These are phyloP conservation scores for Carallia pectinifolia DNA, from an alignment of 345 rosid genomes.

Conservation along the genomic window DNA sequence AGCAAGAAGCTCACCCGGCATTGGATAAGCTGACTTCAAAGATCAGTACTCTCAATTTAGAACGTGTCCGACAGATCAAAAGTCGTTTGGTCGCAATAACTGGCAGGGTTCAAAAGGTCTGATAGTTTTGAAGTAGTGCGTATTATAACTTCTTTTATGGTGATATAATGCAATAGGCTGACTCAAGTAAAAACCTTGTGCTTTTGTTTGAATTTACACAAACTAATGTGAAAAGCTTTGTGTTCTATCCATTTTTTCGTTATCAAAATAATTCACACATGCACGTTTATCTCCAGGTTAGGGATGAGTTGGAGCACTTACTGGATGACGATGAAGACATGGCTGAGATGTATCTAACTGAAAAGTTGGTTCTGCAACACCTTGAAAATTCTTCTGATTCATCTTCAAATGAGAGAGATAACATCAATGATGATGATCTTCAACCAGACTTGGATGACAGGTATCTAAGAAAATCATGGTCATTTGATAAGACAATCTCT, in stretches of 20 bases:
- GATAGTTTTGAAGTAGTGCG: neutral
- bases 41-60: constrained; percentile 70
- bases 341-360: constrained; percentile 98
- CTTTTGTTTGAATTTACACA: neutral
- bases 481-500: neutral
- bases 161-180: neutral
- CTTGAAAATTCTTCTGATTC: constrained; percentile 62
- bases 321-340: constrained; percentile 96
- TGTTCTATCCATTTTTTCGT: neutral
- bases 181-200: neutral
- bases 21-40: constrained; percentile 70
- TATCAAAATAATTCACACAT: neutral
- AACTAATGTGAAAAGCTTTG: neutral
- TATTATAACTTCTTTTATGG: neutral
- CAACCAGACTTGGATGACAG: constrained; percentile 55
- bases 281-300: constrained; percentile 46
- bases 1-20: constrained; percentile 69
- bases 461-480: constrained; percentile 25
- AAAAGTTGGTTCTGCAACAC: constrained; percentile 55
- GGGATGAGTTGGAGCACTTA: constrained; percentile 89
- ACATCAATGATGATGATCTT: constrained; percentile 47
- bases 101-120: constrained; percentile 73
- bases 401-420: constrained; percentile 56
- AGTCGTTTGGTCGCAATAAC: constrained; percentile 67
- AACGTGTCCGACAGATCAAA: constrained; percentile 67